Percentiles rank a stretch among this genome's conserved stretches.
phyloP scores from a whole-genome alignment of 129 eudicot genomes.

The Flaveria trinervia region DNA sequence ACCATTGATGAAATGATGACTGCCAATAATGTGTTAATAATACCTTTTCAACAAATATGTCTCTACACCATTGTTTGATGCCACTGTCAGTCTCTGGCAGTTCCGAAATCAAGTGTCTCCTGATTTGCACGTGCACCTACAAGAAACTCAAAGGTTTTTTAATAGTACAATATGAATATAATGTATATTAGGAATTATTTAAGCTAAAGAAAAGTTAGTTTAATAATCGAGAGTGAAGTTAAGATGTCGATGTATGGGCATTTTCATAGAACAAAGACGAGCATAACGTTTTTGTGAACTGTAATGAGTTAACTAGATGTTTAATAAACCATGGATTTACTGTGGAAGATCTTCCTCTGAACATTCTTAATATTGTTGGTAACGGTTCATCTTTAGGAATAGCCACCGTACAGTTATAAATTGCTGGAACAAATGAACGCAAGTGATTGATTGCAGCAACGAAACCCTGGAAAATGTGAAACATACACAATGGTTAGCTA shows the following conservation, averaged over 20 bases:
- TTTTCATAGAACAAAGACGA: constrained; percentile 3
- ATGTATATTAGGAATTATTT: constrained; percentile 7
- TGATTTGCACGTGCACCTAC: constrained; percentile 76
- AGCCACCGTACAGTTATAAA: constrained; percentile 60
- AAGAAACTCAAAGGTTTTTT: constrained; percentile 14
- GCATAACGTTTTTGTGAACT: neutral
- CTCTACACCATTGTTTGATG: constrained; percentile 84
- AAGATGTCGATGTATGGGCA: constrained; percentile 3
- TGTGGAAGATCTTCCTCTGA: constrained; percentile 62
- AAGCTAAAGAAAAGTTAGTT: neutral
- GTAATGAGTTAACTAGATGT: constrained; percentile 1
- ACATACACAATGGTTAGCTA: constrained; percentile 4
- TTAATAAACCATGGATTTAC: constrained; percentile 38
- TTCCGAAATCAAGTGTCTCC: constrained; percentile 66
- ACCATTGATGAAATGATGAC: neutral
- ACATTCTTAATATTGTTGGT: constrained; percentile 60
- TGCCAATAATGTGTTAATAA: neutral
- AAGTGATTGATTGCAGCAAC: constrained; percentile 57
- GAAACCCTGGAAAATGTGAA: constrained; percentile 55
- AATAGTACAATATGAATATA: neutral
- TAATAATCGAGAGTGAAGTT: neutral
- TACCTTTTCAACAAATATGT: constrained; percentile 76
- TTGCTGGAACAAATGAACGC: constrained; percentile 72
- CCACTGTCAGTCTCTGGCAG: constrained; percentile 61
- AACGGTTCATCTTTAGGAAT: constrained; percentile 55